A percentile compares a stretch with the other conserved stretches of the same genome.
phyloP scores from a whole-genome alignment of 495 filamentous ascomycete genomes.

The Talaromyces trachyspermus region DNA sequence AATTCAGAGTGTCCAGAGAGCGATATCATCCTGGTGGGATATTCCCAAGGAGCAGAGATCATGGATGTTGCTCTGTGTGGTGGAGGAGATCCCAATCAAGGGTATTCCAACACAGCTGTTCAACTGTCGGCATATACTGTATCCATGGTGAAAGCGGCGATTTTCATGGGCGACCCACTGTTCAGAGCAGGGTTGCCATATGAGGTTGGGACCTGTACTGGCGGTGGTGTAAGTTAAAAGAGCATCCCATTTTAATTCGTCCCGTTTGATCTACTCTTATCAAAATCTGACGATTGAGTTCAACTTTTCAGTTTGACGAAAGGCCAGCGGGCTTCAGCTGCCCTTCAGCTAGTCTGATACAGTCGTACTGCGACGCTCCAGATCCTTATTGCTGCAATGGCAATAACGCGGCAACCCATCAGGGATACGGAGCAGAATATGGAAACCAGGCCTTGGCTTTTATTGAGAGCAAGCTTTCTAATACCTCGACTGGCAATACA shows the following conservation, averaged over 20 bases:
- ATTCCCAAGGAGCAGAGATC: conserved; percentile 57
- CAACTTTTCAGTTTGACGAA: conserved; percentile 42
- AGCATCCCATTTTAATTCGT: background rate
- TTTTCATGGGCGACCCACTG: conserved; percentile 57
- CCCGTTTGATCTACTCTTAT: background rate
- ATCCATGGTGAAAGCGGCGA: conserved; percentile 50
- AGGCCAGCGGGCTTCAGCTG: conserved; percentile 50
- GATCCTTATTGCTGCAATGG: conserved; percentile 62
- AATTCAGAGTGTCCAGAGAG: conserved; percentile 48
- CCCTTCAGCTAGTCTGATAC: conserved; percentile 43
- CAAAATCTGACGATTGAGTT: conserved; percentile 1
- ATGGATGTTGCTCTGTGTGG: conserved; percentile 58
- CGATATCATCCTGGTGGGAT: conserved; percentile 53
- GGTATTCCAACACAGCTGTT: conserved; percentile 39
- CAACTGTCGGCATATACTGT: conserved; percentile 37
- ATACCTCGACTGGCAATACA: background rate
- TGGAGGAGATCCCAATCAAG: conserved; percentile 47
- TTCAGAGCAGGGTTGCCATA: conserved; percentile 47
- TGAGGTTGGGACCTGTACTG: conserved; percentile 51
- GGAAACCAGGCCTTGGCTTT: conserved; percentile 50
- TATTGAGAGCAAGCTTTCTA: conserved; percentile 38
- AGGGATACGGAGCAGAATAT: conserved; percentile 52
- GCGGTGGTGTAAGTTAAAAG: conserved; percentile 44
- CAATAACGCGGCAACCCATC: conserved; percentile 47
- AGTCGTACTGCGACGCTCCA: conserved; percentile 54